These are phyloP conservation scores for Bryoglossum gracile DNA, from an alignment of 495 filamentous ascomycete species.

Conservation along the genomic window DNA sequence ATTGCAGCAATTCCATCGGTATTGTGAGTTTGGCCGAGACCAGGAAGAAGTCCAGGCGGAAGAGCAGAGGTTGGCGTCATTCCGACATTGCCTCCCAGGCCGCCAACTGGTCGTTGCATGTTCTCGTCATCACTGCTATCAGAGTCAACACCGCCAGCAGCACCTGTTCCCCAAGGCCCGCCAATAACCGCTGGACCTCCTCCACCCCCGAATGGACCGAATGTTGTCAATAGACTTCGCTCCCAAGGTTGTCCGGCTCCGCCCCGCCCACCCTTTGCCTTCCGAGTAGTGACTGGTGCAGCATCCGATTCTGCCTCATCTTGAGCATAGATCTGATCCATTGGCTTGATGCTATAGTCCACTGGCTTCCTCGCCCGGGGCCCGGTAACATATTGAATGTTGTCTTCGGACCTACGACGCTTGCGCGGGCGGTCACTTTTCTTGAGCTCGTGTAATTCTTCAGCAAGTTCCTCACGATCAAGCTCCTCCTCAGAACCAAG, in stretches of 20 bases:
- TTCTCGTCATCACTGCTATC: conserved; percentile 95
- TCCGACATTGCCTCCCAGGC: conserved; percentile 54
- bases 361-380: conserved; percentile 51
- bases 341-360: conserved; percentile 70
- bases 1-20: conserved; percentile 48
- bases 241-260: conserved; percentile 52
- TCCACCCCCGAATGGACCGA: conserved; percentile 85
- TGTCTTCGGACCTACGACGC: conserved; percentile 8
- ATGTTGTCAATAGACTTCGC: conserved; percentile 73
- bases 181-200: conserved; percentile 67
- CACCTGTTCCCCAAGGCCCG: conserved; percentile 68
- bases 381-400: conserved; percentile 31
- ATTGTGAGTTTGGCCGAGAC: conserved; percentile 52
- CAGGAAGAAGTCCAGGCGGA: conserved; percentile 46
- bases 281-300: conserved; percentile 58
- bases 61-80: conserved; percentile 69
- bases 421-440: conserved; percentile 13
- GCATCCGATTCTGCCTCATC: conserved; percentile 62
- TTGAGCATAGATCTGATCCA: conserved; percentile 57
- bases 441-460: conserved; percentile 48
- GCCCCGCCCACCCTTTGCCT: conserved; percentile 48
- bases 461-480: conserved; percentile 67
- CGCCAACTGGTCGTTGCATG: conserved; percentile 46
- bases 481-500: conserved; percentile 52
- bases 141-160: conserved; percentile 75